Evolutionary conservation across 768 basidiomycete species (phyloP).

Genomic region (Hortiboletus flavorubellus): DNA sequence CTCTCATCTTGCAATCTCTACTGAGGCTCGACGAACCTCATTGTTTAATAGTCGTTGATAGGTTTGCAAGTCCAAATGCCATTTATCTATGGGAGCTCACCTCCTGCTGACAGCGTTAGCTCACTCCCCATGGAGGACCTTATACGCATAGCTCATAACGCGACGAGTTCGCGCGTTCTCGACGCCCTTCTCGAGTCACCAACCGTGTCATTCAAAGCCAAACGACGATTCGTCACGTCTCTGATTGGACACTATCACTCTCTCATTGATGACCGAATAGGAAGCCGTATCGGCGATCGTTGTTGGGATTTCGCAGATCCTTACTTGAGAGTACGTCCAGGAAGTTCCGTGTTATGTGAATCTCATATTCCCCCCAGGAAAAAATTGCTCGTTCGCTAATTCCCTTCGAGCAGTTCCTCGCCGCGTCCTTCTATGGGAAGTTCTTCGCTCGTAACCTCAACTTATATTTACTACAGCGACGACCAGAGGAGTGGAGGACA

Average conservation of each 20-base stretch:
- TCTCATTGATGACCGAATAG: slow-evolving; percentile 87
- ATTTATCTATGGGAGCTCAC: slow-evolving; percentile 6
- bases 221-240: slow-evolving; percentile 66
- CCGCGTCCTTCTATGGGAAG: slow-evolving; percentile 80
- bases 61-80: slow-evolving; percentile 40
- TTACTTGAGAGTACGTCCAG: slow-evolving; percentile 71
- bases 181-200: slow-evolving; percentile 73
- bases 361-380: slow-evolving; percentile 50
- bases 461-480: slow-evolving; percentile 70
- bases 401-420: slow-evolving; percentile 65
- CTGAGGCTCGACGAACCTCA: slow-evolving; percentile 65
- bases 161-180: slow-evolving; percentile 73
- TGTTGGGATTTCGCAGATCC: slow-evolving; percentile 92
- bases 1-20: slow-evolving; percentile 79
- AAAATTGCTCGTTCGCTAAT: slow-evolving; percentile 85
- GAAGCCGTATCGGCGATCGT: slow-evolving; percentile 86
- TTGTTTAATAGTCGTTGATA: slow-evolving; percentile 64
- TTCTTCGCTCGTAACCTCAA: slow-evolving; percentile 81
- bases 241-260: slow-evolving; percentile 77
- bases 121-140: slow-evolving; percentile 57
- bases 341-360: neutral
- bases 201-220: slow-evolving; percentile 58
- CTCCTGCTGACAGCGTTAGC: slow-evolving; percentile 44
- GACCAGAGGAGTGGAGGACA: slow-evolving; percentile 82
- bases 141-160: slow-evolving; percentile 55